Evolutionary conservation across 1,284 basidiomycete species (phyloP), one percentile per base, ranked within the genome.

Genomic region (Ustilago lituana): DNA sequence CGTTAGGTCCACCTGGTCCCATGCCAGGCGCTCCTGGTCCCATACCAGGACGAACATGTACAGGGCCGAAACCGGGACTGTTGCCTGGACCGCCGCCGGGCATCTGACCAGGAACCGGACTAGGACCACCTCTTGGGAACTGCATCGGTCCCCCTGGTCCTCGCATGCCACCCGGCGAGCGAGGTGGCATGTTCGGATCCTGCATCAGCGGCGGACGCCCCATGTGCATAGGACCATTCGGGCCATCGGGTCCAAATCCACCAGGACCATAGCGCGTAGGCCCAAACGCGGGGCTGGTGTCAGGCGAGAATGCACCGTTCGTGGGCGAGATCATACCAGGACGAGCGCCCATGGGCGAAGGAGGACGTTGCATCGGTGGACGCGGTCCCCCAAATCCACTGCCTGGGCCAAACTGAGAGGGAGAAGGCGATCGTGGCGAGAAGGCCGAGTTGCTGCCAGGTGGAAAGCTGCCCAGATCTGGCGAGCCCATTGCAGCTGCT

Each of bases 181-280:
- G 56, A 36, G 58, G 62, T 6, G 62, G 62, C 62, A 70, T 61
- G 54, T 65, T 58, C 4, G 67, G 62, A 41, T 61, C 67, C 12
- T 41, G 49, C 67, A 70, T 70, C 57, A 70, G 38, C 24, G 67
- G 67, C 26, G 67, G 67, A 33, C 62, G 40, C 12, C 61, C 58
- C 67, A 70, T 65, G 23, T 24, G 15, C 23, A 44, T 52, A 11
- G 65, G 47, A 3, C 54, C 64, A n/a, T 31, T 35, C 14, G 57
- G 44, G 11, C 52, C 61, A 29, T 46, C 45, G 20, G 60, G 53
- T 3, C 53, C 62, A 22, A 55, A 45, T 1, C 51, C 55, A 7
- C 48, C 52, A 7, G 61, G 63, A 7, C 59, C 63, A 29, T 52
- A 49, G 15, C 63, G 51, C 3, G 52, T 24, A 26, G 68, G 68